Conservation (phyloP, 2,329 filamentous ascomycete species). For the Epichloe amarillans region DNA sequence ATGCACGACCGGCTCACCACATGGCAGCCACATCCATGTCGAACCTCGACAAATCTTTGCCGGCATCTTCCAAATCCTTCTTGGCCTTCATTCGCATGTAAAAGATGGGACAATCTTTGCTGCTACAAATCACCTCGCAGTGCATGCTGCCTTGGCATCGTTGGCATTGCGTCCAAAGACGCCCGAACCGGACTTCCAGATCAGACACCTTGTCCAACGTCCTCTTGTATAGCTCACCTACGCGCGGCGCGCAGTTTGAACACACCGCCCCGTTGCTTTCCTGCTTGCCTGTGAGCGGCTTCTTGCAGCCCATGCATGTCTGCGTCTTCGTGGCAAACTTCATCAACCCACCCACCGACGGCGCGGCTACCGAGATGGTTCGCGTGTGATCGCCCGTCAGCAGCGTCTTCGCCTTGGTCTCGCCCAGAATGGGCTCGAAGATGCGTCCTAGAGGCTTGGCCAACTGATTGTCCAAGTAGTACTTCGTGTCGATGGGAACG, state of each 20-base stretch:
- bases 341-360: conserved; percentile 87
- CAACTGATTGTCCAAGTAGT: conserved; percentile 97
- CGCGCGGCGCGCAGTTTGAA: conserved; percentile 66
- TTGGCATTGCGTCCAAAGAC: conserved; percentile 3
- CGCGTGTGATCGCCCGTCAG: conserved; percentile 90
- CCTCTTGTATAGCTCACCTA: conserved; percentile 89
- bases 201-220: conserved; percentile 80
- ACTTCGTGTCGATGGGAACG: conserved; percentile 92
- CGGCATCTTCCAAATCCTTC: conserved; percentile 93
- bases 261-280: conserved; percentile 83
- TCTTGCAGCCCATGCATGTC: conserved; percentile 99
- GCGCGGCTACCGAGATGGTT: conserved; percentile 84
- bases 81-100: conserved; percentile 99
- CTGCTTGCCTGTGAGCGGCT: conserved; percentile 67
- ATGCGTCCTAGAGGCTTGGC: conserved; percentile 89
- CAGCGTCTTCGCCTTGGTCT: conserved; percentile 76
- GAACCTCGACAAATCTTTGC: conserved; percentile 80
- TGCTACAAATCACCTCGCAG: conserved; percentile 90
- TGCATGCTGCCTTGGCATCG: conserved; percentile 56
- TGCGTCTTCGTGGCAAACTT: conserved; percentile 97
- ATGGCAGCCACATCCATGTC: conserved; percentile 67
- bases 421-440: conserved; percentile 93
- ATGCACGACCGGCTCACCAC: conserved; percentile 24
- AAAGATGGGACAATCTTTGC: conserved; percentile 48
- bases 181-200: conserved; percentile 78